These are phyloP conservation scores for Prinsepia uniflora DNA, from an alignment of 306 rosid species.

Conservation along the genomic window DNA sequence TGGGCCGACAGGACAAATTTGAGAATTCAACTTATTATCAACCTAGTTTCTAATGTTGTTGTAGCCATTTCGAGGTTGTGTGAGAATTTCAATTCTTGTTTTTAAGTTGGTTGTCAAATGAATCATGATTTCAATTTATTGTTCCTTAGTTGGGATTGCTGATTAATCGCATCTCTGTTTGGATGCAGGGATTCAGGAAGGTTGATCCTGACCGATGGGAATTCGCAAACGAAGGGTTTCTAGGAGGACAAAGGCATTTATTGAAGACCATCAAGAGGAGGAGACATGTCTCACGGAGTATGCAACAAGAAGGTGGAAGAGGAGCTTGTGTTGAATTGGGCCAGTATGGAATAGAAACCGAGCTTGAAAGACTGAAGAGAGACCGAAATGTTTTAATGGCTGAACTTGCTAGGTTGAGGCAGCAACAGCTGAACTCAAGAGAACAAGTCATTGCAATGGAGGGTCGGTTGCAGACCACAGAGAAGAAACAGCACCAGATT, in stretches of 20 bases:
- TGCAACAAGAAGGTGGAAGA: constrained; percentile 29
- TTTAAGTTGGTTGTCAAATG: neutral
- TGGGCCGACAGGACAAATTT: neutral
- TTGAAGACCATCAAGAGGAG: constrained; percentile 85
- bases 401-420: constrained; percentile 62
- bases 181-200: constrained; percentile 79
- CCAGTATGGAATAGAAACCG: constrained; percentile 69
- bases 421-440: constrained; percentile 65
- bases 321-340: constrained; percentile 68
- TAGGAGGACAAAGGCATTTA: constrained; percentile 72
- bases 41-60: neutral
- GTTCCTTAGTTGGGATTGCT: neutral
- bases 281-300: constrained; percentile 49
- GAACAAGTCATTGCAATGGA: constrained; percentile 52
- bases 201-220: constrained; percentile 97
- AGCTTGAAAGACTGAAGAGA: constrained; percentile 59
- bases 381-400: constrained; percentile 60
- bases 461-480: constrained; percentile 49
- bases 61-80: no score
- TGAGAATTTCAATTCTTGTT: neutral
- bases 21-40: neutral
- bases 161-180: neutral
- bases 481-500: constrained; percentile 70
- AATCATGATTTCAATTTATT: neutral
- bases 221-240: constrained; percentile 87